Evolutionary conservation across 495 filamentous ascomycete genomes (phyloP).

Genomic region (Aspergillus funiculosus): DNA sequence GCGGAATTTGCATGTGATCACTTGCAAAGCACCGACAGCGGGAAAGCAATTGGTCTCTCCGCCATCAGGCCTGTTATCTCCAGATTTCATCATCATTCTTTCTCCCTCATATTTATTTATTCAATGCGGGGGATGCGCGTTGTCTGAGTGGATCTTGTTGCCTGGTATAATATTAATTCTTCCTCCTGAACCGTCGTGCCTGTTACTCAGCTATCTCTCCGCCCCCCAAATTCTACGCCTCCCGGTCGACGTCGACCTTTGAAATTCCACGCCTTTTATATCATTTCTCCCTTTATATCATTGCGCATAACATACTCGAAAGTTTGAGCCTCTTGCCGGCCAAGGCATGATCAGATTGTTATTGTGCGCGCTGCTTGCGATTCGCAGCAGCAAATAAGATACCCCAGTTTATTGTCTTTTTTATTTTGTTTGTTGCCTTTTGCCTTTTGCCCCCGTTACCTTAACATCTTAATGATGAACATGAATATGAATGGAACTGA

Average conservation of each 20-base stretch:
- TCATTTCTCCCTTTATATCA: not conserved
- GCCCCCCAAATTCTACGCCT: too few species aligned
- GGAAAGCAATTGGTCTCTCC: slow-evolving; percentile 14
- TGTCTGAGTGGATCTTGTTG: slow-evolving; percentile 6
- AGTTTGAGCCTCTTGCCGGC: slow-evolving; percentile 1
- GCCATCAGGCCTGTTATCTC: slow-evolving; percentile 20
- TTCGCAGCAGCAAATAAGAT: slow-evolving; percentile 21
- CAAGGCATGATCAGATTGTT: slow-evolving; percentile 33
- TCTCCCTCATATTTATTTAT: slow-evolving; percentile 6
- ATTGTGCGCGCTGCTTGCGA: slow-evolving; percentile 24
- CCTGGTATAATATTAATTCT: slow-evolving; percentile 6
- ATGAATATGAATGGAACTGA: slow-evolving; percentile 34
- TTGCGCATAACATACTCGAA: not conserved
- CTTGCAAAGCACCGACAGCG: slow-evolving; percentile 17
- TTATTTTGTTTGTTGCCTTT: too few species aligned
- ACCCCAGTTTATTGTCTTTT: not conserved
- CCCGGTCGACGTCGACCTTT: slow-evolving; percentile 16
- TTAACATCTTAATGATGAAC: slow-evolving; percentile 12
- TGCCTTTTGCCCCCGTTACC: slow-evolving; percentile 7
- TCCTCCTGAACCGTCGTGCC: slow-evolving; percentile 1
- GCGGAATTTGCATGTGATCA: slow-evolving; percentile 41
- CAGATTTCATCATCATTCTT: slow-evolving; percentile 20
- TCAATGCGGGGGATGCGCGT: slow-evolving; percentile 18
- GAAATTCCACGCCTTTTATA: slow-evolving; percentile 4
- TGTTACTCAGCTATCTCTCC: not conserved